Conservation (phyloP, 176 grass and related monocot genomes). For the maize (Zea mays) region DNA sequence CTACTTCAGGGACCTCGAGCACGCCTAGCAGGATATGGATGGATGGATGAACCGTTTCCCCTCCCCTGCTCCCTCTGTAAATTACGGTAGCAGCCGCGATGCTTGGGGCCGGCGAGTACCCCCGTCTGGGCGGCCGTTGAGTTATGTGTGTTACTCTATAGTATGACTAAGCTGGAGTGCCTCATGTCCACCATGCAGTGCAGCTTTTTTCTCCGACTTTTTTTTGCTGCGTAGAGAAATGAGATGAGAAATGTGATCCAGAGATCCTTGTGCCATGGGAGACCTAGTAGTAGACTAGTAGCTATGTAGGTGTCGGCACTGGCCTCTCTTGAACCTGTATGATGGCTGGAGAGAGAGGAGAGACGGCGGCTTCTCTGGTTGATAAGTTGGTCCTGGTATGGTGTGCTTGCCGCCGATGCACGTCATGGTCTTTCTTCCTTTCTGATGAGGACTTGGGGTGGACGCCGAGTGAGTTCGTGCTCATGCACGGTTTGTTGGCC, state of each 20-base stretch:
- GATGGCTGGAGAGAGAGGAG: no score
- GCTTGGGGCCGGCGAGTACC: not conserved
- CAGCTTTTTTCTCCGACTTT: not conserved
- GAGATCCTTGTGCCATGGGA: slow-evolving; percentile 15
- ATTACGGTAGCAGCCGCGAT: slow-evolving; percentile 27
- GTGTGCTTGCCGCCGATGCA: no score
- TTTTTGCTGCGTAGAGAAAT: slow-evolving; percentile 27
- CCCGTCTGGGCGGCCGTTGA: slow-evolving; percentile 7
- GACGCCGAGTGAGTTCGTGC: no score
- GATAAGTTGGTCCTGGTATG: no score
- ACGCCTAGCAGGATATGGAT: slow-evolving; percentile 30
- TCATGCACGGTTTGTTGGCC: no score
- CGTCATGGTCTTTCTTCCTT: no score
- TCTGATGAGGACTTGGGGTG: no score
- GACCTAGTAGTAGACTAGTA: not conserved
- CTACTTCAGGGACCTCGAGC: slow-evolving; percentile 71
- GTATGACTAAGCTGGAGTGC: slow-evolving; percentile 10
- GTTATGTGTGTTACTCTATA: not conserved
- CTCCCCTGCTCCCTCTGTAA: slow-evolving; percentile 30
- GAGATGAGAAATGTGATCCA: slow-evolving; percentile 16
- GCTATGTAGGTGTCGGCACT: not conserved
- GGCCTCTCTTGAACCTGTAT: no score
- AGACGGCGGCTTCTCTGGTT: no score
- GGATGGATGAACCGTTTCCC: not conserved
- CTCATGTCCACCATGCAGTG: not conserved